phyloP scores from a whole-genome alignment of 2,329 filamentous ascomycete species.

The Monosporascus sp. region DNA sequence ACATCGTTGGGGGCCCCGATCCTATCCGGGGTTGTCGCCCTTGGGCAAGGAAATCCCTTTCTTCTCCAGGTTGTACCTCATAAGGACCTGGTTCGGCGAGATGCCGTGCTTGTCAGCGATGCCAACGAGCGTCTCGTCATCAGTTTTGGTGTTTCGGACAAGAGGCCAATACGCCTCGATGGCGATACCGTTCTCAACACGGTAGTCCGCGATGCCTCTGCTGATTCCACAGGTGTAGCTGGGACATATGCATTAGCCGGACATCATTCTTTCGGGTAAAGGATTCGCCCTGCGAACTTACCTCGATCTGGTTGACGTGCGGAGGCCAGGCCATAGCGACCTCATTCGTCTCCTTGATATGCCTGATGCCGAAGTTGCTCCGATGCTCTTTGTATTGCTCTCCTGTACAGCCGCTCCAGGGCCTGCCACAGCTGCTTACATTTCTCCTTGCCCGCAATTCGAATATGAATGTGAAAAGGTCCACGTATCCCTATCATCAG shows the following conservation, averaged over 20 bases:
- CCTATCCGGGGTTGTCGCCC: conserved; percentile 52
- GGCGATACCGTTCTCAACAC: conserved; percentile 54
- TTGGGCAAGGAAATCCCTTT: conserved; percentile 64
- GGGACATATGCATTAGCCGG: background rate
- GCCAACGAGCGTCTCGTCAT: conserved; percentile 51
- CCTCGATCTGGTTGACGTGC: conserved; percentile 60
- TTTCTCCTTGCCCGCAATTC: conserved; percentile 45
- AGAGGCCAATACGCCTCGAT: conserved; percentile 50
- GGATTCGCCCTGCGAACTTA: conserved; percentile 27
- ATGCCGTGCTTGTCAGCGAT: conserved; percentile 57
- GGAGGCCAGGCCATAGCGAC: conserved; percentile 65
- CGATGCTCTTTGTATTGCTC: conserved; percentile 59
- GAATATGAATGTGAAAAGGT: conserved; percentile 65
- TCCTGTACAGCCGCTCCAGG: conserved; percentile 56
- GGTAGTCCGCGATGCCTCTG: conserved; percentile 41
- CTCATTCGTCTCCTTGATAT: conserved; percentile 63
- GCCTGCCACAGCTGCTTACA: conserved; percentile 62
- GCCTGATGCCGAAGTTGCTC: conserved; percentile 63
- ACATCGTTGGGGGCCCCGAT: conserved; percentile 58
- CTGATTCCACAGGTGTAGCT: conserved; percentile 71
- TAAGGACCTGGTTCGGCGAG: conserved; percentile 58
- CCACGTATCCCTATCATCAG: conserved; percentile 55
- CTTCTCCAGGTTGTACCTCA: conserved; percentile 68
- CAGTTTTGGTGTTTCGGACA: conserved; percentile 55
- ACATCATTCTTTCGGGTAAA: no score